Evolutionary conservation across 78 protist genomes (phyloP).

Genomic region (Tieghemostelium lacteum): DNA sequence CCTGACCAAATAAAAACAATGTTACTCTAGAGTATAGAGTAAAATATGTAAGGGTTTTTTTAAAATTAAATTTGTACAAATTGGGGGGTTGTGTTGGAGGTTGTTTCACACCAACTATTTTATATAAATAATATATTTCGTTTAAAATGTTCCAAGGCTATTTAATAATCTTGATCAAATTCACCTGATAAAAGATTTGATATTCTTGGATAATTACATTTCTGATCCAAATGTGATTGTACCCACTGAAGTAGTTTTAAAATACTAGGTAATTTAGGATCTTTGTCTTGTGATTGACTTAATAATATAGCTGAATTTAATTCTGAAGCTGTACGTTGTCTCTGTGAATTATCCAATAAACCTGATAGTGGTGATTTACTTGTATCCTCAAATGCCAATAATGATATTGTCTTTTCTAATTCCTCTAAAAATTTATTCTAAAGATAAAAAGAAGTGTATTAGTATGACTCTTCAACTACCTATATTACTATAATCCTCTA

Average conservation of each 20-base stretch:
- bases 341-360: constrained; percentile 76
- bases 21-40: no score
- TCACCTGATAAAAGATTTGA: constrained; percentile 67
- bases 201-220: constrained; percentile 77
- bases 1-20: constrained; percentile 78
- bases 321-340: constrained; percentile 92
- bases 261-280: constrained; percentile 89
- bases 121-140: no score
- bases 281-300: constrained; percentile 90
- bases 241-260: constrained; percentile 87
- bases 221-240: constrained; percentile 80
- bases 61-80: no score
- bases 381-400: constrained; percentile 89
- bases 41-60: no score
- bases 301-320: constrained; percentile 92
- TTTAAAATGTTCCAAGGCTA: no score
- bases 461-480: neutral
- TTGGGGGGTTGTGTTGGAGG: no score
- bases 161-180: no score
- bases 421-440: constrained; percentile 89
- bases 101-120: no score
- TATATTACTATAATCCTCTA: neutral
- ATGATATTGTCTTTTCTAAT: constrained; percentile 90
- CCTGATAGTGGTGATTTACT: constrained; percentile 80
- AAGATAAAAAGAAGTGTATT: neutral